These are phyloP conservation scores for Hypomontagnella submonticulosa DNA, from an alignment of 495 filamentous ascomycete species.

Conservation along the genomic window DNA sequence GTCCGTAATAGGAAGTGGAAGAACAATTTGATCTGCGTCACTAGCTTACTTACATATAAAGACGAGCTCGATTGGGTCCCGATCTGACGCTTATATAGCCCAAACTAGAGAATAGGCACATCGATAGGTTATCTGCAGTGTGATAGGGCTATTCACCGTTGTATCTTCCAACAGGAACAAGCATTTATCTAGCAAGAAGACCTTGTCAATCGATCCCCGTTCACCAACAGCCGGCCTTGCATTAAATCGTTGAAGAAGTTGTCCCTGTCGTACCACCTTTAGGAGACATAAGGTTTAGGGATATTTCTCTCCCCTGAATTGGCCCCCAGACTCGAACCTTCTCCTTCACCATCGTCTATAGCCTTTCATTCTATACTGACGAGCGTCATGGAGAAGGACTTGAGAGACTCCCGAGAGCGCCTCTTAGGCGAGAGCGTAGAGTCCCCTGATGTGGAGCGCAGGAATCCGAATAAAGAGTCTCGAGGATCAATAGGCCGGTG, in stretches of 20 bases:
- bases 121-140: no score
- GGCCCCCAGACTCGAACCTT: not conserved
- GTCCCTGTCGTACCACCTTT: constrained; percentile 2
- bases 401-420: constrained; percentile 4
- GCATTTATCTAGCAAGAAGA: no score
- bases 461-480: not conserved
- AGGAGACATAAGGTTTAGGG: constrained; percentile 1
- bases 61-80: not conserved
- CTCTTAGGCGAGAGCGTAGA: constrained; percentile 7
- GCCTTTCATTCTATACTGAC: not conserved
- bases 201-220: no score
- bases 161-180: no score
- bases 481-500: not conserved
- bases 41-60: not conserved
- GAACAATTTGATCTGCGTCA: not conserved
- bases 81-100: constrained; percentile 11
- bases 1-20: constrained; percentile 8
- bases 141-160: no score
- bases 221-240: no score
- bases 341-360: not conserved
- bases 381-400: constrained; percentile 10
- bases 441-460: not conserved
- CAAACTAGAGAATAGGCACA: no score
- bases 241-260: no score
- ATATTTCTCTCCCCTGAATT: not conserved